These are phyloP conservation scores for Sclerotiophoma versabilis DNA, from an alignment of 2,329 filamentous ascomycete species.

Conservation along the genomic window DNA sequence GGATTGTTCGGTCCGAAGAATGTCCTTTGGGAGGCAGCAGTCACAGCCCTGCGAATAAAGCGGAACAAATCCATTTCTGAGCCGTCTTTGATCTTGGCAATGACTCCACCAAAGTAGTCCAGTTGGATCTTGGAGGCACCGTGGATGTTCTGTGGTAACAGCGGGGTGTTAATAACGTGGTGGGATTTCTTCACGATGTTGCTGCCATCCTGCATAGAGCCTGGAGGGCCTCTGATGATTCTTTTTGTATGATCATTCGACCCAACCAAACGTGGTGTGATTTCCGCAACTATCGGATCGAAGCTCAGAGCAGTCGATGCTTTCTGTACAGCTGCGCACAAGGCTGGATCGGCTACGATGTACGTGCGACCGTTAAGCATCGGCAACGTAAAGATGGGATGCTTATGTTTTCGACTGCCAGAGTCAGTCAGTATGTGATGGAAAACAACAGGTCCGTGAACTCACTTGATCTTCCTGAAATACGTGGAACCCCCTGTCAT, in stretches of 20 bases:
- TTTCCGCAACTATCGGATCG: conserved; percentile 51
- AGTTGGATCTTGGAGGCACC: conserved; percentile 50
- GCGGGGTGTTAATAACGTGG: conserved; percentile 44
- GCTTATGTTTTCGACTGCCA: conserved; percentile 23
- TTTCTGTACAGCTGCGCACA: conserved; percentile 52
- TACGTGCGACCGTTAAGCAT: conserved; percentile 57
- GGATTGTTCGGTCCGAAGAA: conserved; percentile 57
- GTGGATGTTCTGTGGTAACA: conserved; percentile 40
- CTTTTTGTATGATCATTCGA: conserved; percentile 39
- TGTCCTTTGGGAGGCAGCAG: conserved; percentile 49
- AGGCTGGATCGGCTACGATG: conserved; percentile 51
- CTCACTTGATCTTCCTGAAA: conserved; percentile 49
- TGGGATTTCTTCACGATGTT: conserved; percentile 39
- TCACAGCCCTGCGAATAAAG: conserved; percentile 37
- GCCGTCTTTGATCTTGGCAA: conserved; percentile 27
- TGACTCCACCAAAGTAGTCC: conserved; percentile 39
- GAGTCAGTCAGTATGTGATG: not conserved
- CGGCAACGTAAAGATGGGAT: conserved; percentile 54
- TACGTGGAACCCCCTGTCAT: conserved; percentile 47
- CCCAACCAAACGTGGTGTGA: conserved; percentile 50
- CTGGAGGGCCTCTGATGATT: conserved; percentile 34
- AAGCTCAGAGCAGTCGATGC: conserved; percentile 53
- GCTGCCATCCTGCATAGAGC: conserved; percentile 39
- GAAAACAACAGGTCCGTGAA: not conserved
- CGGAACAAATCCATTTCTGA: conserved; percentile 50